Percentiles rank a stretch among this genome's conserved stretches.
Conservation (phyloP, 2,329 filamentous ascomycete genomes). For the Colletotrichum sp. region DNA sequence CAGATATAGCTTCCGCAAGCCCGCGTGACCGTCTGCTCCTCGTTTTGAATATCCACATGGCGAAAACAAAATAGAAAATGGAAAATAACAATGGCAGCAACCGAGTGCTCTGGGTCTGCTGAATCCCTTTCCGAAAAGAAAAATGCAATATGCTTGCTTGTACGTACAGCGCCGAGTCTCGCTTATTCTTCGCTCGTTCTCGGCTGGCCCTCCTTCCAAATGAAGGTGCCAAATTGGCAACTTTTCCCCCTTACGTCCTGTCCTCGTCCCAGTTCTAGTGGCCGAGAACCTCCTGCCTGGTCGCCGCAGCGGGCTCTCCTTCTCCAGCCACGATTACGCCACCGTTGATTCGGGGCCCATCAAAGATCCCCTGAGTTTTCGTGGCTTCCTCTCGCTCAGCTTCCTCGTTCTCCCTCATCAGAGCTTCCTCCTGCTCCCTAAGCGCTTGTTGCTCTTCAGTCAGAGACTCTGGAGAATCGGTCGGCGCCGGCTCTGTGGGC, state of each 20-base stretch:
- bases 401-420: slow-evolving; percentile 60
- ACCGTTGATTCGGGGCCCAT: not conserved
- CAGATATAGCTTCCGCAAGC: not conserved
- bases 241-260: not conserved
- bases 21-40: not conserved
- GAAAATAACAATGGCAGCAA: not conserved
- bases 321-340: slow-evolving; percentile 3
- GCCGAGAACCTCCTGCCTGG: slow-evolving; percentile 22
- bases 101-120: slow-evolving; percentile 6
- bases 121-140: slow-evolving; percentile 2
- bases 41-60: slow-evolving; percentile 11
- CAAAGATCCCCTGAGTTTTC: not conserved
- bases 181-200: slow-evolving; percentile 4
- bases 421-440: slow-evolving; percentile 54
- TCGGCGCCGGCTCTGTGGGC: slow-evolving; percentile 32
- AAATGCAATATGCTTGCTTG: slow-evolving; percentile 20
- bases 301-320: not conserved
- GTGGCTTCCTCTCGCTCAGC: slow-evolving; percentile 45
- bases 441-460: slow-evolving; percentile 50
- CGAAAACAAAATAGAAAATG: not conserved
- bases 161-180: slow-evolving; percentile 14
- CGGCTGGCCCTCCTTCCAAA: not conserved
- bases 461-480: slow-evolving; percentile 34
- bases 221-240: not conserved
- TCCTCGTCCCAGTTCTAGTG: slow-evolving; percentile 9